A percentile compares a stretch with the other conserved stretches of the same genome.
These are phyloP conservation scores for Pyricularia grisea DNA, from an alignment of 2,329 filamentous ascomycete genomes.

Conservation along the genomic window DNA sequence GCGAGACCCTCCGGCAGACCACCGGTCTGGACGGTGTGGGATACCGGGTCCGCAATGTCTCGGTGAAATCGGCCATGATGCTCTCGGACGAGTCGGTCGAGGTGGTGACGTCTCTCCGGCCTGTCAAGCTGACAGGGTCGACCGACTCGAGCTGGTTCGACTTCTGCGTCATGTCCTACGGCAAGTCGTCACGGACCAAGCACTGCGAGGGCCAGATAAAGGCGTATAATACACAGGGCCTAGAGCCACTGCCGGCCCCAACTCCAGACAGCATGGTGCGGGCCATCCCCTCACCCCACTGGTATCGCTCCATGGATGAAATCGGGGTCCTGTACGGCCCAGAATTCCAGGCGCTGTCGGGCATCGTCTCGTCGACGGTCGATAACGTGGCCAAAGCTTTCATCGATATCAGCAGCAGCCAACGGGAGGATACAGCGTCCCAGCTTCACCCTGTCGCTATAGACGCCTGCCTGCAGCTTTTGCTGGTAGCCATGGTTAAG, in stretches of 20 bases:
- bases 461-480: neutral
- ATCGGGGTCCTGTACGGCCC: neutral
- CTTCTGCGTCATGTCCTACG: neutral
- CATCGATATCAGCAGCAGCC: neutral
- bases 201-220: neutral
- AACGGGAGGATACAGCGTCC: conserved; percentile 11
- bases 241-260: neutral
- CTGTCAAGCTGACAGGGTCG: neutral
- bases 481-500: conserved; percentile 8
- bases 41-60: conserved; percentile 19
- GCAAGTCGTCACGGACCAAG: neutral
- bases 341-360: neutral
- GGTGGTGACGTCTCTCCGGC: neutral
- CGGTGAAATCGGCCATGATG: conserved; percentile 19
- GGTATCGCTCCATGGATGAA: neutral
- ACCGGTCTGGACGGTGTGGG: conserved; percentile 13
- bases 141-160: neutral
- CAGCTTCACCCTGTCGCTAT: conserved; percentile 19
- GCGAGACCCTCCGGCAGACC: conserved; percentile 10
- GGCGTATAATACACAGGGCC: neutral
- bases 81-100: conserved; percentile 8
- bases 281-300: neutral
- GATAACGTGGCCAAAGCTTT: neutral
- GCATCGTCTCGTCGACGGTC: neutral
- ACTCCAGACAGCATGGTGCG: neutral